Evolutionary conservation across 495 filamentous ascomycete genomes (phyloP), one percentile per base, ranked within the genome.

Genomic region (Talaromyces proteolyticus): DNA sequence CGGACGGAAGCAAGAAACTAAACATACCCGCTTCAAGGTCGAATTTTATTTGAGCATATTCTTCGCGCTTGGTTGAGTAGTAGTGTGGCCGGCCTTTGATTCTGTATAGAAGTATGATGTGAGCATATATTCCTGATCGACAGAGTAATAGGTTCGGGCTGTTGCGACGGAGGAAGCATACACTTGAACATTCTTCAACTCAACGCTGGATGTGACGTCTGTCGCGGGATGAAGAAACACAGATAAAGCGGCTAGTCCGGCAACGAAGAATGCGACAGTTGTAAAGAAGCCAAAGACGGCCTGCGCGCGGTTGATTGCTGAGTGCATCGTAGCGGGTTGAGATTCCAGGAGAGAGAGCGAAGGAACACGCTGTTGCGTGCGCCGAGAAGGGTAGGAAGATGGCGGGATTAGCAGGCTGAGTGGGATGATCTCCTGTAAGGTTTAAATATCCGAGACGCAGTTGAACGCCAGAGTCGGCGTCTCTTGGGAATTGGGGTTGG

Each of bases 241-340:
- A 6, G 90, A 88, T 38, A 85, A 62, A 37, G 93, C 91, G 53
- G 95, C 85, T 18, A 91, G 64, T 16, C 80, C 77, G 37, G 84
- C 90, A 21, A 95, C 83, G 52, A 79, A 76, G 62, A 93, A 91
- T 25, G 87, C 85, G 50, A 96, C 91, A 25, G 91, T 93, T 22
- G 92, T 96, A 77, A 97, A 96, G 81, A 94, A 95, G 63, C 92
- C 90, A 67, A 98, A 98, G 56, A 91, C 85, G 72, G 91, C 91
- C 68, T 98, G 93, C 50, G 80, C 65, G 53, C 93, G 86, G 34
- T 86, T 88, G 23, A 92, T 64, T 18, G 85, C 78, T 57, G 90
- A 91, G 69, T 97, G 87, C 93, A 98, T 97, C 52, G 52, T 77
- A 24, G 47, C 22, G 22, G 29, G 29, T 25, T 36, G 29, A 18